phyloP scores from a whole-genome alignment of 176 grass and related monocot genomes.

The Carex kokanica region DNA sequence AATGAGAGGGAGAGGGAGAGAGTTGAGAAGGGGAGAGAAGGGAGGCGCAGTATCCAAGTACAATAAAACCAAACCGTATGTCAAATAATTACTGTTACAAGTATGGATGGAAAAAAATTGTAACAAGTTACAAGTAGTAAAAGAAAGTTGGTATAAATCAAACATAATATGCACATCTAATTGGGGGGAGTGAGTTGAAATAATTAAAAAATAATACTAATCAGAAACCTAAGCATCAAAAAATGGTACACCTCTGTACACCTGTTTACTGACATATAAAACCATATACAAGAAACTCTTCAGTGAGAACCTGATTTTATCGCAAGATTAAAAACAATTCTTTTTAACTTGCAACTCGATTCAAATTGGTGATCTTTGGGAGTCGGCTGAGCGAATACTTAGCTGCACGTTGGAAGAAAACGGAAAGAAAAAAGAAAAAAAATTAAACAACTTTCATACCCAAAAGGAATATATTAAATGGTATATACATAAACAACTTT shows the following conservation, averaged over 20 bases:
- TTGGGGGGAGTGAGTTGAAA: slow-evolving; percentile 3
- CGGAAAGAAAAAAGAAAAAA: slow-evolving; percentile 18
- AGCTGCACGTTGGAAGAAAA: slow-evolving; percentile 11
- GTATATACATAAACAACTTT: slow-evolving; percentile 29
- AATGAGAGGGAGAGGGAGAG: not conserved
- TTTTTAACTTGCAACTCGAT: slow-evolving; percentile 10
- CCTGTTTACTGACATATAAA: not conserved
- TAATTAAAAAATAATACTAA: slow-evolving; percentile 29
- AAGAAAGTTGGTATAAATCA: slow-evolving; percentile 6
- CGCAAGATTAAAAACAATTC: slow-evolving; percentile 15
- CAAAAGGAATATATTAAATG: slow-evolving; percentile 38
- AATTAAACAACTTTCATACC: slow-evolving; percentile 40
- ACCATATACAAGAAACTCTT: slow-evolving; percentile 11
- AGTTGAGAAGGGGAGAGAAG: not conserved
- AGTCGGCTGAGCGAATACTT: slow-evolving; percentile 2
- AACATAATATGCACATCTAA: slow-evolving; percentile 28
- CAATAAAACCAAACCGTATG: not conserved
- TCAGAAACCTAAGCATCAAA: slow-evolving; percentile 26
- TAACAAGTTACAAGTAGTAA: not conserved
- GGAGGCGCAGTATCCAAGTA: not conserved
- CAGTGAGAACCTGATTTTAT: not conserved
- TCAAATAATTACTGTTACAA: slow-evolving; percentile 18
- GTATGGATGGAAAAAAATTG: slow-evolving; percentile 6
- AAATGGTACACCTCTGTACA: slow-evolving; percentile 29
- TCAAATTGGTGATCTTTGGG: slow-evolving; percentile 28